phyloP scores from a whole-genome alignment of 305 asterid species.

The Nicotiana rustica region DNA sequence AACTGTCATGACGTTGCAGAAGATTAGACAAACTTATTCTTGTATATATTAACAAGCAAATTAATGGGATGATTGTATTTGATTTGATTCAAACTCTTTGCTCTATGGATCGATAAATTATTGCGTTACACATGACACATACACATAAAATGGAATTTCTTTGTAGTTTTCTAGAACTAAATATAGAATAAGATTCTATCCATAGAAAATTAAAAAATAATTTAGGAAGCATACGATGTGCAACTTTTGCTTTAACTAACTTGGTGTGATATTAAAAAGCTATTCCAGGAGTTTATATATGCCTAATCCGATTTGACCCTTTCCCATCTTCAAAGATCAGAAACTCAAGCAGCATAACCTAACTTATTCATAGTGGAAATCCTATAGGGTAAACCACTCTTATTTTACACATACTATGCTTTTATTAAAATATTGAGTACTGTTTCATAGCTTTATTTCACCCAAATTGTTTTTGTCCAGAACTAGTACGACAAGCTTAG shows the following conservation, averaged over 20 bases:
- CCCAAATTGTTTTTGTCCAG: not conserved
- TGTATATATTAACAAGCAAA: too few relatives aligned
- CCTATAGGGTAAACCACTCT: slow-evolving; percentile 39
- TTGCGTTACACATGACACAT: not conserved
- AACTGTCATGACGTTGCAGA: not conserved
- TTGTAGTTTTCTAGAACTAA: not conserved
- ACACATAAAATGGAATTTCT: slow-evolving; percentile 9
- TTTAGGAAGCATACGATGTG: slow-evolving; percentile 16
- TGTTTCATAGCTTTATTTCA: not conserved
- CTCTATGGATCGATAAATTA: not conserved
- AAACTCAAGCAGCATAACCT: slow-evolving; percentile 34
- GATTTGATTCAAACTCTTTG: not conserved
- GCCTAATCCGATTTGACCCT: slow-evolving; percentile 59
- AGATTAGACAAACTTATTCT: not conserved
- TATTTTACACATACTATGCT: not conserved
- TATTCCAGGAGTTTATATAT: slow-evolving; percentile 39
- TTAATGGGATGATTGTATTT: too few relatives aligned
- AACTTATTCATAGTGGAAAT: slow-evolving; percentile 35
- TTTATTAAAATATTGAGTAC: slow-evolving; percentile 11
- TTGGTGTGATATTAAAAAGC: slow-evolving; percentile 40
- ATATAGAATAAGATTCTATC: not conserved
- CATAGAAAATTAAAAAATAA: not conserved
- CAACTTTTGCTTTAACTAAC: slow-evolving; percentile 59
- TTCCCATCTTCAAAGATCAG: slow-evolving; percentile 59
- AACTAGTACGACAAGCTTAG: not conserved